Conservation (phyloP, 495 filamentous ascomycete species). For the Acidomyces sp. region DNA sequence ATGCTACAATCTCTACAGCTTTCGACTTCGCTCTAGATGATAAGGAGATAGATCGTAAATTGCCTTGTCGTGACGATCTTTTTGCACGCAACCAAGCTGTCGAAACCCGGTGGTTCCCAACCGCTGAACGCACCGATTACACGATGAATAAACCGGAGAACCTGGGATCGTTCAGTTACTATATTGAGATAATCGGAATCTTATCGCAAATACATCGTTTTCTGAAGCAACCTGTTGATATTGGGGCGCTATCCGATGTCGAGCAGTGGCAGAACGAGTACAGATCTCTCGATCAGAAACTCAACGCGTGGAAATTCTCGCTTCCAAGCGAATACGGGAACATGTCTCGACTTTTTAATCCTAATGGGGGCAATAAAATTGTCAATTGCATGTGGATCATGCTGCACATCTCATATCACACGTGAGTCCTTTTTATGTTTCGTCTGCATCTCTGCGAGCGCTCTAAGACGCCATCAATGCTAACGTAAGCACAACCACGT, state of each 20-base stretch:
- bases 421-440: conserved; percentile 37
- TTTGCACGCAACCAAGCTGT: conserved; percentile 72
- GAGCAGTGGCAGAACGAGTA: conserved; percentile 81
- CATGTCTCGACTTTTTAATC: conserved; percentile 57
- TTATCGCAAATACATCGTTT: conserved; percentile 76
- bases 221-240: conserved; percentile 76
- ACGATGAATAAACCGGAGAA: conserved; percentile 60
- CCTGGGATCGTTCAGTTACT: conserved; percentile 71
- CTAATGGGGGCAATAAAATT: conserved; percentile 45
- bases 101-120: conserved; percentile 68
- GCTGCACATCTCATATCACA: conserved; percentile 69
- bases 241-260: conserved; percentile 67
- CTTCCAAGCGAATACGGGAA: conserved; percentile 72
- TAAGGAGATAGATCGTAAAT: conserved; percentile 71
- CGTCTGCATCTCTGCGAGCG: background rate
- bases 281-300: conserved; percentile 62
- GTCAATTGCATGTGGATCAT: conserved; percentile 77
- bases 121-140: conserved; percentile 42
- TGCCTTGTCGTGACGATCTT: conserved; percentile 78
- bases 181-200: conserved; percentile 75
- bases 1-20: conserved; percentile 75
- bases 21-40: conserved; percentile 83
- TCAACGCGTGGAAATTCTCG: conserved; percentile 70
- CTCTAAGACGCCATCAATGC: background rate
- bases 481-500: conserved; percentile 22